Evolutionary conservation across 2,329 filamentous ascomycete genomes (phyloP), one percentile per base, ranked within the genome.

Genomic region (Aspergillus hiratsukae): DNA sequence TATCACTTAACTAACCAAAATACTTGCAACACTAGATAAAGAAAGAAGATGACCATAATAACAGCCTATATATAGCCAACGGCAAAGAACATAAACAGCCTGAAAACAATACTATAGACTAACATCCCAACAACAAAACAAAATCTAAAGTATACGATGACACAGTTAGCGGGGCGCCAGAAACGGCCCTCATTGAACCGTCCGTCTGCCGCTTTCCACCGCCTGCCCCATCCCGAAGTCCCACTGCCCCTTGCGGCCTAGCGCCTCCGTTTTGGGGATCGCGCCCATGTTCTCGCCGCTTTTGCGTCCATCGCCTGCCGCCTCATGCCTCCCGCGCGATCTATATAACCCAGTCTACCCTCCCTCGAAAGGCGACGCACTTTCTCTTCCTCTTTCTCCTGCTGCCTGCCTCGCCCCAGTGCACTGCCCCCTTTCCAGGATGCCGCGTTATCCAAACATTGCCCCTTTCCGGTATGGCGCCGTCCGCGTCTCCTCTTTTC

Each of bases 291-390:
- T 52, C 59, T 60, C 46, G 50, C 64, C 56, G 59, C 63, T 63
- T 64, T 66, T 64, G 58, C 53, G 23, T 27, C 46, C 48, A 40
- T 52, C 43, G 4, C 53, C 29, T 53, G 53, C 62, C 55, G 59
- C 58, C 59, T 53, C 21, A 61, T 43, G 14, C 11, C 48, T 7
- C 28, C 56, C 53, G 25, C 37, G 55, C 53, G 31, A 64, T 66
- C 65, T 66, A 68, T 68, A 66, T 63, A 68, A 66, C 23, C 57
- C 61, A 49, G 49, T 48, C 62, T 37, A 54, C 58, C 53, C 63
- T 60, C 56, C 60, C 52, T 60, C 43, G 45, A 59, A 59, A 50
- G 51, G 53, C 57, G 37, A 67, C 58, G 59, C 60, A 67, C 64
- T 63, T 64, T 60, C 61, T 60, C 58, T 56, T 66, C 52, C 55